phyloP scores from a whole-genome alignment of 257 asterid genomes.

The Agastache rugosa region DNA sequence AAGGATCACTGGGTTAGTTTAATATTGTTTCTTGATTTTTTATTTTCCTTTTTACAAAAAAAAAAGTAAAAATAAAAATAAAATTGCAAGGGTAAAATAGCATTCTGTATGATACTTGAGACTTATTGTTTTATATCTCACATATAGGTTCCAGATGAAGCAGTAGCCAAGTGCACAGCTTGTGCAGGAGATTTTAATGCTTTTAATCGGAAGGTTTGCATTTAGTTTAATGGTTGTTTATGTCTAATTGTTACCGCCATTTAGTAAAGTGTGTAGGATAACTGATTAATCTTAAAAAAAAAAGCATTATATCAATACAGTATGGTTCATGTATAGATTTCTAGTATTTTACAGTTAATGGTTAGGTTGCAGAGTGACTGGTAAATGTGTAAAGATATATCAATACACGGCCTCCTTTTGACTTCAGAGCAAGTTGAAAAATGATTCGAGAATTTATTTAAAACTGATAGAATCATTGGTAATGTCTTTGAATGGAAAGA shows the following conservation, averaged over 20 bases:
- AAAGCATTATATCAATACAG: too few relatives aligned
- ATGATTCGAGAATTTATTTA: not conserved
- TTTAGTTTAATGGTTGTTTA: slow-evolving; percentile 27
- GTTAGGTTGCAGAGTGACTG: not conserved
- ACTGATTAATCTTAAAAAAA: not conserved
- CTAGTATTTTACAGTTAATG: not conserved
- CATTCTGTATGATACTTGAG: slow-evolving; percentile 1
- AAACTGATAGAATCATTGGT: not conserved
- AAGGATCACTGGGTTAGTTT: slow-evolving; percentile 92
- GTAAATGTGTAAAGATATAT: not conserved
- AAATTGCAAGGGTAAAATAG: not conserved
- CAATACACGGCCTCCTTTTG: not conserved
- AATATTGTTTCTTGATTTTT: slow-evolving; percentile 23
- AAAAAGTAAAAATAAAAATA: too few relatives aligned
- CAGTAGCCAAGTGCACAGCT: slow-evolving; percentile 69
- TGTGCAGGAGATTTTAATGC: slow-evolving; percentile 78
- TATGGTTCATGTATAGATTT: not conserved
- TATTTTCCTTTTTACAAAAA: not conserved
- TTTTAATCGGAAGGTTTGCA: slow-evolving; percentile 74
- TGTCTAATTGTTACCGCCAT: not conserved
- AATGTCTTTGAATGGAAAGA: not conserved
- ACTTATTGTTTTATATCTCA: slow-evolving; percentile 26
- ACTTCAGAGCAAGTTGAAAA: not conserved
- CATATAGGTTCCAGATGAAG: slow-evolving; percentile 89
- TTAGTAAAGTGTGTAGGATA: not conserved